Conservation (phyloP, 352 stramenopile genomes). For the Phytophthora cryptogea region DNA sequence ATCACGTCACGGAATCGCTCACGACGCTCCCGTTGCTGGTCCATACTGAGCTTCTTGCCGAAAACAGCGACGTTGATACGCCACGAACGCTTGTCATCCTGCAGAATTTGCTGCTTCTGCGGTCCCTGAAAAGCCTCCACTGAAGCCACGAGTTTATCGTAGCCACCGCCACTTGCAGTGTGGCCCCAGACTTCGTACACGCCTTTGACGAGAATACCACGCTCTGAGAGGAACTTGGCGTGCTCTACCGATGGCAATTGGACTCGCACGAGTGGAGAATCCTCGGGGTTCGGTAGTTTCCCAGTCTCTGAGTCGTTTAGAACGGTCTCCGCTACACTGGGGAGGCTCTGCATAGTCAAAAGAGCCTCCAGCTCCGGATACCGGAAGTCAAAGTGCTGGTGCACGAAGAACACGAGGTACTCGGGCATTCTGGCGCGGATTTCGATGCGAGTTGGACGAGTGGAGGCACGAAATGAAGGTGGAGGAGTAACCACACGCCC, state of each 20-base stretch:
- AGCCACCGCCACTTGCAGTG: slow-evolving; percentile 28
- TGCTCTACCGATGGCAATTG: slow-evolving; percentile 56
- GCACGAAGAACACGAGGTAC: slow-evolving; percentile 85
- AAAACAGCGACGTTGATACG: slow-evolving; percentile 82
- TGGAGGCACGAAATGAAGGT: neutral
- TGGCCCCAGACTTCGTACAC: slow-evolving; percentile 84
- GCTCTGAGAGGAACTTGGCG: slow-evolving; percentile 80
- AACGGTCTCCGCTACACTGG: slow-evolving; percentile 35
- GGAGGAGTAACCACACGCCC: neutral
- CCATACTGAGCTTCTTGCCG: slow-evolving; percentile 79
- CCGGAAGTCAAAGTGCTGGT: slow-evolving; percentile 83
- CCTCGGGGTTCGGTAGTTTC: slow-evolving; percentile 49
- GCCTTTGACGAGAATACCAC: slow-evolving; percentile 81
- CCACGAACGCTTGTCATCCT: slow-evolving; percentile 58
- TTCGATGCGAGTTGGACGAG: neutral
- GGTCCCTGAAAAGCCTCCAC: slow-evolving; percentile 42
- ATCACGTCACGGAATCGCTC: slow-evolving; percentile 57
- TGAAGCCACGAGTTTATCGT: slow-evolving; percentile 53
- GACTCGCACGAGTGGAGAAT: slow-evolving; percentile 68
- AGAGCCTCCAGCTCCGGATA: slow-evolving; percentile 83
- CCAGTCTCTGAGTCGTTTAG: slow-evolving; percentile 31
- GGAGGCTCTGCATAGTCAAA: slow-evolving; percentile 62
- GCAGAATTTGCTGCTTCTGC: slow-evolving; percentile 53
- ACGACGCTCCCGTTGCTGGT: slow-evolving; percentile 56
- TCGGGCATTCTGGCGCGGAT: slow-evolving; percentile 48